phyloP scores from a whole-genome alignment of 768 basidiomycete genomes.

The Clitopilus passeckerianus region DNA sequence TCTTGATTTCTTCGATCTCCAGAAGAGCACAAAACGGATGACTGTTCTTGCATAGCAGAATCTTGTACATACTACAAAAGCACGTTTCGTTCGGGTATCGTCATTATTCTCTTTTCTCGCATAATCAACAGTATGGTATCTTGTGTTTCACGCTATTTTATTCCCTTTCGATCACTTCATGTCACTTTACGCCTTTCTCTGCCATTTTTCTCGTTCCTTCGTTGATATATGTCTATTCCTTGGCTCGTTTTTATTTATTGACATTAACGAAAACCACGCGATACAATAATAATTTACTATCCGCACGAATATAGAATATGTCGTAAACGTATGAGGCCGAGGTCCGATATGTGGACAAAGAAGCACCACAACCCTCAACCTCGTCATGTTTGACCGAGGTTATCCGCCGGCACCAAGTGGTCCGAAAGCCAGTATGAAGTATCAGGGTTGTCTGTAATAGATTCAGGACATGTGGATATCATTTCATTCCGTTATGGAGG shows the following conservation, averaged over 20 bases:
- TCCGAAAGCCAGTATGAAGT: background rate
- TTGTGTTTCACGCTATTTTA: background rate
- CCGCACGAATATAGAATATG: background rate
- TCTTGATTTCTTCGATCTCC: conserved; percentile 2
- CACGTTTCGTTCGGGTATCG: background rate
- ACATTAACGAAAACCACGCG: background rate
- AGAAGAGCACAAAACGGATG: background rate
- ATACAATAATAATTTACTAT: background rate
- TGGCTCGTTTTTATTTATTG: background rate
- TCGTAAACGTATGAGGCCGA: background rate
- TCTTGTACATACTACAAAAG: background rate
- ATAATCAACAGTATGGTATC: background rate
- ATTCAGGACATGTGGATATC: background rate
- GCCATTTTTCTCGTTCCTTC: background rate
- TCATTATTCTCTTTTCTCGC: background rate
- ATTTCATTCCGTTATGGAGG: background rate
- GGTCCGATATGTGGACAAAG: background rate
- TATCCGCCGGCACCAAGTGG: background rate
- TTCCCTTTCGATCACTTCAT: background rate
- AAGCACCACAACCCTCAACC: background rate
- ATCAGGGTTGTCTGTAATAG: background rate
- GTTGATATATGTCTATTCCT: background rate
- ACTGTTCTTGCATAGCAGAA: background rate
- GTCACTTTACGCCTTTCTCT: background rate
- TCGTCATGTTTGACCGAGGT: background rate